phyloP scores from a whole-genome alignment of 1,284 basidiomycete genomes.

The Apiotrichum laibachii region DNA sequence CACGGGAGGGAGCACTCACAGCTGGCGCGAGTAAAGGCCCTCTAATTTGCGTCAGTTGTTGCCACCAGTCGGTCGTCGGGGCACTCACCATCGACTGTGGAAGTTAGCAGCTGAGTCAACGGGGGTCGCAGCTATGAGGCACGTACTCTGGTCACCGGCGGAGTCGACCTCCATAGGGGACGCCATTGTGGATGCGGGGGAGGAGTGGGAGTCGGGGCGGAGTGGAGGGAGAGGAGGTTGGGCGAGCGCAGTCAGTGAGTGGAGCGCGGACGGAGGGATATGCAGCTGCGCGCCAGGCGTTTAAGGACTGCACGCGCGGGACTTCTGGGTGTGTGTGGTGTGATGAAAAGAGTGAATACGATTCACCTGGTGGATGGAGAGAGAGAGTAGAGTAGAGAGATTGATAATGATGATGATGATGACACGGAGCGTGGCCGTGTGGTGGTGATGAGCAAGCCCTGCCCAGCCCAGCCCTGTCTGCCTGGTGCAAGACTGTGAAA shows the following conservation, averaged over 20 bases:
- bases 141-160: conserved; percentile 44
- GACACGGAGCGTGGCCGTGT: no score
- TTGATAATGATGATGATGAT: no score
- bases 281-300: background rate
- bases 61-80: background rate
- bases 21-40: conserved; percentile 90
- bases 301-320: no score
- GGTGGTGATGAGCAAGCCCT: no score
- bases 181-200: conserved; percentile 29
- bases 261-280: background rate
- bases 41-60: conserved; percentile 52
- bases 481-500: no score
- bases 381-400: no score
- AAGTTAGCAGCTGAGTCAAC: conserved; percentile 3
- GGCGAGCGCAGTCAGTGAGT: background rate
- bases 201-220: no score
- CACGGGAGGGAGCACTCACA: conserved; percentile 61
- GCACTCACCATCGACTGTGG: conserved; percentile 42
- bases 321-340: no score
- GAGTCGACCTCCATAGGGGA: conserved; percentile 48
- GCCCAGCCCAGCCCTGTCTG: no score
- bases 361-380: no score
- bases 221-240: background rate
- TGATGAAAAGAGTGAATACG: no score
- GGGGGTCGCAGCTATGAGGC: background rate